Conservation (phyloP, 352 stramenopile species). For the Phytopythium chamaehyphon region DNA sequence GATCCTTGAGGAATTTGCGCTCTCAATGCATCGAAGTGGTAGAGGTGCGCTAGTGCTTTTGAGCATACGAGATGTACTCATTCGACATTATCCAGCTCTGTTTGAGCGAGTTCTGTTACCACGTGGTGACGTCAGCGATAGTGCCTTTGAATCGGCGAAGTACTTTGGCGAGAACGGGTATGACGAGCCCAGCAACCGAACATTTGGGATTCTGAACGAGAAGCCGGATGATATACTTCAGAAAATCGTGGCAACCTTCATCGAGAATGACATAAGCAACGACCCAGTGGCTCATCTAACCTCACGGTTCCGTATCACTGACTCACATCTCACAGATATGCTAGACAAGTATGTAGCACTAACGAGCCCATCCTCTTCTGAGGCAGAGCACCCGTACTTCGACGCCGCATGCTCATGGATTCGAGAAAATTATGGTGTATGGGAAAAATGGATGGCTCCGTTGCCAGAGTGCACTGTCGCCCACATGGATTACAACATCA, state of each 20-base stretch:
- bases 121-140: conserved; percentile 12
- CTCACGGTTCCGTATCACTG: conserved; percentile 21
- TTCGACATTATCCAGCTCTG: conserved; percentile 19
- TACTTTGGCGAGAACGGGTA: conserved; percentile 48
- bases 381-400: conserved; percentile 28
- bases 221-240: conserved; percentile 30
- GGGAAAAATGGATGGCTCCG: conserved; percentile 36
- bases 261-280: not conserved
- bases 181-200: conserved; percentile 21
- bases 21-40: conserved; percentile 16
- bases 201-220: conserved; percentile 12
- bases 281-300: conserved; percentile 16
- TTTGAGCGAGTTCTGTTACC: conserved; percentile 46
- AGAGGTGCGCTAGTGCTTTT: conserved; percentile 42
- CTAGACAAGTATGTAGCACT: conserved; percentile 19
- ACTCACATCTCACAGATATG: conserved; percentile 33
- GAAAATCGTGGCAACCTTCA: conserved; percentile 9
- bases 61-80: conserved; percentile 41
- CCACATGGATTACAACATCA: conserved; percentile 23
- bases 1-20: conserved; percentile 26
- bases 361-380: conserved; percentile 2
- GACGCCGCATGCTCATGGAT: conserved; percentile 42
- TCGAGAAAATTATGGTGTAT: conserved; percentile 40
- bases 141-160: conserved; percentile 14
- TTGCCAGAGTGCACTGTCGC: conserved; percentile 27